These are phyloP conservation scores for Grigorovia humatica DNA, from an alignment of 805 yeast species.

Conservation along the genomic window DNA sequence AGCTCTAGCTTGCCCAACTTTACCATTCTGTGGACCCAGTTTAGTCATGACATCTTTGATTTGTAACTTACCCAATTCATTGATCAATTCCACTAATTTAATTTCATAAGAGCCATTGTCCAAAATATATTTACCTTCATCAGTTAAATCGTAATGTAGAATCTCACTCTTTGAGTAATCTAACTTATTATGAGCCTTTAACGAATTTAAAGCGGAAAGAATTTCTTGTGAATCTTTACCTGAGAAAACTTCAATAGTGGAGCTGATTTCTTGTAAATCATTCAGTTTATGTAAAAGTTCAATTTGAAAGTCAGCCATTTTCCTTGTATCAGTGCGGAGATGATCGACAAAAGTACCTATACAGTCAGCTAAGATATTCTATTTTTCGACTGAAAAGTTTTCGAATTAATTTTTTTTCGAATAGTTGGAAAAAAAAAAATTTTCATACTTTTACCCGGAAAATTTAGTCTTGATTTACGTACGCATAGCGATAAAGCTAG, in stretches of 20 bases:
- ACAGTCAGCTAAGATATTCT: neutral
- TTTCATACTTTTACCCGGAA: conserved; percentile 1
- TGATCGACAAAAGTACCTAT: neutral
- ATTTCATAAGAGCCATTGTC: conserved; percentile 83
- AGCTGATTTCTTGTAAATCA: conserved; percentile 50
- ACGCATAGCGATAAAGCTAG: too few species aligned
- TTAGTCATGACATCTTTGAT: conserved; percentile 60
- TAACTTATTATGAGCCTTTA: conserved; percentile 77
- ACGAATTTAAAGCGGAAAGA: conserved; percentile 78
- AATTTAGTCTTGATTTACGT: too few species aligned
- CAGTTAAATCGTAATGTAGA: conserved; percentile 65
- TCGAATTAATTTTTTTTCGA: conserved; percentile 1
- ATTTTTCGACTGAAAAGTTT: neutral
- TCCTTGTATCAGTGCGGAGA: neutral
- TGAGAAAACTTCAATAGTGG: conserved; percentile 62
- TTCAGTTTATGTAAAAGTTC: conserved; percentile 55
- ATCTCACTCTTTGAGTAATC: conserved; percentile 60
- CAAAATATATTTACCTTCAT: conserved; percentile 74
- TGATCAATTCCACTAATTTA: conserved; percentile 66
- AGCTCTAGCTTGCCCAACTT: conserved; percentile 93
- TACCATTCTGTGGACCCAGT: conserved; percentile 71
- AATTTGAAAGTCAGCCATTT: conserved; percentile 65
- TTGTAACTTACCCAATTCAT: conserved; percentile 68
- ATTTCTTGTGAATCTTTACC: conserved; percentile 50
- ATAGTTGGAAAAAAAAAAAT: neutral